These are phyloP conservation scores for Cladophialophora psammophila DNA, from an alignment of 2,329 filamentous ascomycete genomes.

Conservation along the genomic window DNA sequence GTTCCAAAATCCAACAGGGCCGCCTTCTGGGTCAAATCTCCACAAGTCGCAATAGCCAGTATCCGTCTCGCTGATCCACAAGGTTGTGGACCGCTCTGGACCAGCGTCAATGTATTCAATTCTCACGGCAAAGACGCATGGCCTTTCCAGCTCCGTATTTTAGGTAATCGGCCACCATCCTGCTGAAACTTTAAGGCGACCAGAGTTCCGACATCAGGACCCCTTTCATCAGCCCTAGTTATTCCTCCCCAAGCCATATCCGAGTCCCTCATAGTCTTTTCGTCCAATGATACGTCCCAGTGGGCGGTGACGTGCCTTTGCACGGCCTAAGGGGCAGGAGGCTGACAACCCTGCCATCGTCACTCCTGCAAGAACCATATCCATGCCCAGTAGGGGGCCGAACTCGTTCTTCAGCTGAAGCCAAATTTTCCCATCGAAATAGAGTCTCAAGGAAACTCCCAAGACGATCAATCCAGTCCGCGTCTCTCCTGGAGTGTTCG, in stretches of 20 bases:
- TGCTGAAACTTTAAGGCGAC: constrained; percentile 12
- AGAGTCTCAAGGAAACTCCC: background rate
- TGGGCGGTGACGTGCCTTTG: background rate
- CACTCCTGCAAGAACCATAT: background rate
- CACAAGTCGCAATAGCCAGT: background rate
- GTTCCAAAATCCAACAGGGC: background rate
- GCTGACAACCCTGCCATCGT: constrained; percentile 12
- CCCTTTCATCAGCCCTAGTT: constrained; percentile 7
- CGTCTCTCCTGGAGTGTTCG: constrained; percentile 3
- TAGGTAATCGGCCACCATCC: constrained; percentile 2
- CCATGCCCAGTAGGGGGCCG: constrained; percentile 1
- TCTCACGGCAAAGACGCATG: background rate
- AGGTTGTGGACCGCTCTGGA: constrained; percentile 12
- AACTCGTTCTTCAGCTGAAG: constrained; percentile 14
- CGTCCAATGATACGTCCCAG: constrained; percentile 5
- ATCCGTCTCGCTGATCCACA: background rate
- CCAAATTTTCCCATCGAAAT: background rate
- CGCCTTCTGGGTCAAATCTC: constrained; percentile 4
- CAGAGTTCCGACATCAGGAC: constrained; percentile 10
- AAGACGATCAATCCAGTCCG: background rate
- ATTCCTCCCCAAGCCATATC: background rate
- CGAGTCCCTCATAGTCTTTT: background rate
- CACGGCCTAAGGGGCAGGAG: background rate
- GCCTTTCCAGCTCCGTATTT: background rate
- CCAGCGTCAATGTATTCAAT: background rate